These are phyloP conservation scores for Linum tenue DNA, from an alignment of 345 rosid genomes.

Conservation along the genomic window DNA sequence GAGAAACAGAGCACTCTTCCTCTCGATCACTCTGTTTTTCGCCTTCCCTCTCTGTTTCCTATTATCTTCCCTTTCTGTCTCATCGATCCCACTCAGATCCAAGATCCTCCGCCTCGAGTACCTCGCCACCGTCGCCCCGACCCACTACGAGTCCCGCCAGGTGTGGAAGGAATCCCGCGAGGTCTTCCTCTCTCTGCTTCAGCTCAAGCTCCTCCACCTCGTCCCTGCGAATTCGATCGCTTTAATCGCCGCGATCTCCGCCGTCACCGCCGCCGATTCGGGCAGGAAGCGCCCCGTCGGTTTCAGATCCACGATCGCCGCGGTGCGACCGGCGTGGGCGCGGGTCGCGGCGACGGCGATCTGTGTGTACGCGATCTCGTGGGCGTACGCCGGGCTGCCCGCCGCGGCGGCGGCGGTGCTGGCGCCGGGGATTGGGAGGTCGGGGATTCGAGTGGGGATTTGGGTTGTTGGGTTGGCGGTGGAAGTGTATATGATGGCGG, in stretches of 20 bases:
- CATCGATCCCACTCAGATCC: conserved; percentile 37
- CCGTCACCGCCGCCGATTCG: conserved; percentile 31
- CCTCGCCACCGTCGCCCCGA: conserved; percentile 34
- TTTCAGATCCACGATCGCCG: conserved; percentile 19
- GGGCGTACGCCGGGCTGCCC: conserved; percentile 31
- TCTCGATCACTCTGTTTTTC: conserved; percentile 33
- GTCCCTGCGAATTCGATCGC: conserved; percentile 51
- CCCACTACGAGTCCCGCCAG: conserved; percentile 56
- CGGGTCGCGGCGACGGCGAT: conserved; percentile 43
- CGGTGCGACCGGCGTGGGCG: conserved; percentile 29
- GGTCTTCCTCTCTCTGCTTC: conserved; percentile 46
- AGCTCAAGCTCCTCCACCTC: conserved; percentile 32
- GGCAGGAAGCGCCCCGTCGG: conserved; percentile 18
- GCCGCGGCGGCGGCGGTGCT: conserved; percentile 19
- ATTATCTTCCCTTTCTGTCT: conserved; percentile 41
- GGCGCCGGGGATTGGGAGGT: conserved; percentile 8
- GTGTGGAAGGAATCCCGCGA: conserved; percentile 58
- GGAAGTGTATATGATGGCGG: conserved; percentile 56
- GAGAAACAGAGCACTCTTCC: conserved; percentile 37
- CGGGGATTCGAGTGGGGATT: conserved; percentile 19
- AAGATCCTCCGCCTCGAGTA: conserved; percentile 50
- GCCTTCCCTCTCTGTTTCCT: conserved; percentile 54
- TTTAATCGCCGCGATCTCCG: conserved; percentile 29
- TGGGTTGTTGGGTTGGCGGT: conserved; percentile 21
- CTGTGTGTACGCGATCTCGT: conserved; percentile 33